Evolutionary conservation across 1,284 basidiomycete genomes (phyloP).

Genomic region (Lentinula novae-zelandiae): DNA sequence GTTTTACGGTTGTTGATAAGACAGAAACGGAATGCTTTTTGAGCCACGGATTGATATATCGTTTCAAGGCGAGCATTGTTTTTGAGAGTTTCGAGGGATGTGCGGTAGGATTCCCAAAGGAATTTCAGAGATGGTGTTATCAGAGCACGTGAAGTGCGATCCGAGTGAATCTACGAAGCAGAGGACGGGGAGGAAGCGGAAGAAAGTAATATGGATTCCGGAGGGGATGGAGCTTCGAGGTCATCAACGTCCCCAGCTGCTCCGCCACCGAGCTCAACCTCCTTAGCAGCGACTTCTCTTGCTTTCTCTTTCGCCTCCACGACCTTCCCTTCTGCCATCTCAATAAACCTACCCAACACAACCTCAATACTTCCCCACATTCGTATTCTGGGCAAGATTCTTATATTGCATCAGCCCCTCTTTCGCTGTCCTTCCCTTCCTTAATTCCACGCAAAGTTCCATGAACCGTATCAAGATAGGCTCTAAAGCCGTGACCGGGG

Average conservation of each 20-base stretch:
- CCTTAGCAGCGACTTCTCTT: constrained; percentile 68
- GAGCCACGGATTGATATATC: constrained; percentile 97
- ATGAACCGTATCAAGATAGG: constrained; percentile 94
- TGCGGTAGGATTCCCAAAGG: constrained; percentile 97
- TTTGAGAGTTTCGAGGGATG: constrained; percentile 93
- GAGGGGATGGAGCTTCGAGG: constrained; percentile 88
- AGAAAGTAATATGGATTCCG: constrained; percentile 85
- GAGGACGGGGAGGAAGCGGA: constrained; percentile 88
- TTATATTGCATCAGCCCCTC: constrained; percentile 97
- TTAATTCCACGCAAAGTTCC: constrained; percentile 95
- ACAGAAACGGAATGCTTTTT: constrained; percentile 98
- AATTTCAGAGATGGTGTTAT: constrained; percentile 99
- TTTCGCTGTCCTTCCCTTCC: constrained; percentile 84
- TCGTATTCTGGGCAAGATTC: constrained; percentile 93
- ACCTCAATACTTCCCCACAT: constrained; percentile 89
- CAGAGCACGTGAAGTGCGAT: constrained; percentile 92
- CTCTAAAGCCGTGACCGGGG: constrained; percentile 86
- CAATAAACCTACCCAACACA: constrained; percentile 89
- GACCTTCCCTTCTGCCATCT: constrained; percentile 85
- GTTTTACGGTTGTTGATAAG: constrained; percentile 92
- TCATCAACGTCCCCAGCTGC: constrained; percentile 82
- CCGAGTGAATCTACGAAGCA: constrained; percentile 89
- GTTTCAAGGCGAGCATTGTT: constrained; percentile 94
- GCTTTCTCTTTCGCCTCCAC: constrained; percentile 79
- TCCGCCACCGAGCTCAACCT: constrained; percentile 22